Evolutionary conservation across 1,284 basidiomycete species (phyloP).

Genomic region (Tylopilus sp.): DNA sequence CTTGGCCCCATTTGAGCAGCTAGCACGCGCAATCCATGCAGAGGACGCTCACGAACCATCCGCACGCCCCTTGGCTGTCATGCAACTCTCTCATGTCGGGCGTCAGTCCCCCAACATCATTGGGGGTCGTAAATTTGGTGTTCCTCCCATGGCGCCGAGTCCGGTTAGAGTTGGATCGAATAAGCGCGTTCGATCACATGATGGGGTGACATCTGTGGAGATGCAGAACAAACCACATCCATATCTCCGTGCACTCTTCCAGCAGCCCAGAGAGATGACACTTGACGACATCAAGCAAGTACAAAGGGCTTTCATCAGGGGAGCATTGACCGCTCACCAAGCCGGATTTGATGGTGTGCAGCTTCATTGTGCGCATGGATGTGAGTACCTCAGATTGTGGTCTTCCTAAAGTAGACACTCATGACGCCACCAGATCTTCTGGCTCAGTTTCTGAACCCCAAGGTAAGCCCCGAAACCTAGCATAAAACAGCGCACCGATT

Average conservation of each 20-base stretch:
- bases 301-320: constrained; percentile 76
- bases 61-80: constrained; percentile 62
- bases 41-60: constrained; percentile 14
- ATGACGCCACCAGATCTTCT: constrained; percentile 73
- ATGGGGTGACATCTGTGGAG: constrained; percentile 14
- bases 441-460: constrained; percentile 85
- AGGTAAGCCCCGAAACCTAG: constrained; percentile 55
- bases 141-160: constrained; percentile 80
- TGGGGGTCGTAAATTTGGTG: constrained; percentile 72
- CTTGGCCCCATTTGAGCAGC: constrained; percentile 61
- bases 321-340: constrained; percentile 72
- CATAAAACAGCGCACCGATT: background rate
- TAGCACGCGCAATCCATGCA: constrained; percentile 66
- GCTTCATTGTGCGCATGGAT: constrained; percentile 91
- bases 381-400: constrained; percentile 54
- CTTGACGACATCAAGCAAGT: constrained; percentile 70
- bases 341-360: constrained; percentile 93
- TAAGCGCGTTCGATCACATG: constrained; percentile 25
- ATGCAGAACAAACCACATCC: constrained; percentile 32
- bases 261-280: constrained; percentile 72
- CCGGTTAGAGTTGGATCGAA: constrained; percentile 65
- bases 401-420: background rate
- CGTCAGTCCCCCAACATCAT: constrained; percentile 85
- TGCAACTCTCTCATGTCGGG: constrained; percentile 91
- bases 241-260: constrained; percentile 67